Base-by-base conservation (phyloP, 2,329 filamentous ascomycete species). In the Parasarocladium wereldwijsianum region DNA sequence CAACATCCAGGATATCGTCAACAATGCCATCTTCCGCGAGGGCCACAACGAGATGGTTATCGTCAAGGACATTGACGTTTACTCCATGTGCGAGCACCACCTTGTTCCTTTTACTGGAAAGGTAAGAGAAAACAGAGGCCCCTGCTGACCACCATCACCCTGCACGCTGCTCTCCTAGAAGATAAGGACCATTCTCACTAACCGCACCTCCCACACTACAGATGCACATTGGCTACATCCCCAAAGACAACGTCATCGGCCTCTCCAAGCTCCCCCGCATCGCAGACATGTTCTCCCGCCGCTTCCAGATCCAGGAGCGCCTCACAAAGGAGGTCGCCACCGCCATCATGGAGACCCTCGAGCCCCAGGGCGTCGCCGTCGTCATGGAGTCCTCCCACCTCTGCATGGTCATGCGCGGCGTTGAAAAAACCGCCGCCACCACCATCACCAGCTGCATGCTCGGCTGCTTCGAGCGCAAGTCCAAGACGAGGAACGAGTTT, bases 191-290 rank as follows among this genome's bases (percentile, higher is more conserved):
- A 6, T 24, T 24, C 22, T 24, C 22, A 12, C 33, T 21, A 33
- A 27, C 24, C 19, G 9, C 17, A n/a, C n/a, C n/a, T n/a, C n/a
- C 17, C 26, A 6, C 18, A 5, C n/a, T 15, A 4, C 41, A 92
- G 83, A 96, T 98, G 83, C 90, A 98, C 58, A 96, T 98, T 43
- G 90, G 86, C 34, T 98, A 98, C 56, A 96, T 98, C 38, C 90
- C 90, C 17, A 75, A 77, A 46, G 73, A 85, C 49, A 76, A 86
- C 35, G 86, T 98, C 31, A 84, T 98, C 37, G 90, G 90, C 29
- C 76, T 98, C 31, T 94, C 86, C 18, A 98, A 98, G 54, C 69
- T 98, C 29, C 87, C 87, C 16, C 78, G 90, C 38, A 87, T 98
- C 40, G 90, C 87, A 32, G 86, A 98, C 49, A 92, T 98, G 83